A percentile compares a stretch with the other conserved stretches of the same genome.
phyloP scores from a whole-genome alignment of 208 protist genomes.

The Lotmaria passim region DNA sequence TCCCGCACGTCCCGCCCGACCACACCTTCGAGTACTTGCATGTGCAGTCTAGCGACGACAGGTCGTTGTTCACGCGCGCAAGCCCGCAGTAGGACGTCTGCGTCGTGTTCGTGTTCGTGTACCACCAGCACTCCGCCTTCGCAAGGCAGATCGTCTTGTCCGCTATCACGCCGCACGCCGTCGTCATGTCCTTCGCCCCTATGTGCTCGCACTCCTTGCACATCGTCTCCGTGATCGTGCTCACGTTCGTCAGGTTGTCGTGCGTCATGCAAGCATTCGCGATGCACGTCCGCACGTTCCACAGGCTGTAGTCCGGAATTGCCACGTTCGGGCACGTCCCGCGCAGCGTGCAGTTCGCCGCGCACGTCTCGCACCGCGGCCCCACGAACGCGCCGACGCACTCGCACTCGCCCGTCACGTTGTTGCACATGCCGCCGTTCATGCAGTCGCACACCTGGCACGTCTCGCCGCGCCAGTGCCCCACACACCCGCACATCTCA shows the following conservation, averaged over 20 bases:
- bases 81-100: conserved; percentile 1
- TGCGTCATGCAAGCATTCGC: conserved; percentile 31
- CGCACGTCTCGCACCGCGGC: conserved; percentile 51
- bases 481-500: conserved; percentile 46
- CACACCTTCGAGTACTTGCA: conserved; percentile 38
- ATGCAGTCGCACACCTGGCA: conserved; percentile 60
- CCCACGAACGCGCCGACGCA: conserved; percentile 50
- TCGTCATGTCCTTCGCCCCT: background rate
- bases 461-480: conserved; percentile 49
- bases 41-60: conserved; percentile 10
- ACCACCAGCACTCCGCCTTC: conserved; percentile 39
- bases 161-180: conserved; percentile 10
- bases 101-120: background rate
- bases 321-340: conserved; percentile 39
- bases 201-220: conserved; percentile 27
- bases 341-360: conserved; percentile 34
- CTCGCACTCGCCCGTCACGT: conserved; percentile 36
- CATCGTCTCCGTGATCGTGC: conserved; percentile 25
- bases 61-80: conserved; percentile 2
- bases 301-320: conserved; percentile 16
- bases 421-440: conserved; percentile 56
- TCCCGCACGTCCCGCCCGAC: conserved; percentile 28
- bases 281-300: conserved; percentile 55
- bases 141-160: conserved; percentile 21
- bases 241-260: conserved; percentile 7